These are phyloP conservation scores for Polysphondylium violaceum DNA, from an alignment of 78 protist genomes.

Conservation along the genomic window DNA sequence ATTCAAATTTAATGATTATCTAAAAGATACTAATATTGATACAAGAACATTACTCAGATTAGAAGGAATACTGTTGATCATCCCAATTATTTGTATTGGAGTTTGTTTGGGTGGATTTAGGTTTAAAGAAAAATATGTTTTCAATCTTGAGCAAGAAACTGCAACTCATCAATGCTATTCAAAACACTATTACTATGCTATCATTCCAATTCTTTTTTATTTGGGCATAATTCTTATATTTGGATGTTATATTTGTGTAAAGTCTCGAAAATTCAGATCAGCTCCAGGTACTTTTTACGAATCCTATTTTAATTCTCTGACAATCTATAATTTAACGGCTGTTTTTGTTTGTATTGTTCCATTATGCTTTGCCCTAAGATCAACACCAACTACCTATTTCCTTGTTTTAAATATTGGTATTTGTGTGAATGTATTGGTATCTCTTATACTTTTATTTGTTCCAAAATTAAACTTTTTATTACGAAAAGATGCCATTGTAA, in stretches of 20 bases:
- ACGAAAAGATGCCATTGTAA: constrained; percentile 7
- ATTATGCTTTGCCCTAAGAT: neutral
- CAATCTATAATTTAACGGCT: constrained; percentile 18
- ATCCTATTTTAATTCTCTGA: constrained; percentile 23
- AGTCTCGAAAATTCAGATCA: constrained; percentile 14
- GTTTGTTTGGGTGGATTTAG: neutral
- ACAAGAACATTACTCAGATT: constrained; percentile 18
- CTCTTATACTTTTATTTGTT: neutral
- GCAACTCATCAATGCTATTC: neutral
- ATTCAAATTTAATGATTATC: neutral
- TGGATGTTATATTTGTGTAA: constrained; percentile 34
- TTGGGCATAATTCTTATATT: neutral
- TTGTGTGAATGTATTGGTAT: neutral
- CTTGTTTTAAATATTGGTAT: constrained; percentile 35
- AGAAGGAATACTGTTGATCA: constrained; percentile 1
- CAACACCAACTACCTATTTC: constrained; percentile 21
- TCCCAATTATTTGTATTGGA: neutral
- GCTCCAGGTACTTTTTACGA: constrained; percentile 69
- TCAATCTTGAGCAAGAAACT: neutral
- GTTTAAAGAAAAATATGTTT: neutral
- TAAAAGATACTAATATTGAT: constrained; percentile 41
- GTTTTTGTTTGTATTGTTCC: neutral
- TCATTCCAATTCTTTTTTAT: constrained; percentile 2
- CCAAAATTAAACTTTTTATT: constrained; percentile 52
- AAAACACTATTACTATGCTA: neutral